phyloP scores from a whole-genome alignment of 371 early-diverging fungal species.

The Sporodiniella umbellata region DNA sequence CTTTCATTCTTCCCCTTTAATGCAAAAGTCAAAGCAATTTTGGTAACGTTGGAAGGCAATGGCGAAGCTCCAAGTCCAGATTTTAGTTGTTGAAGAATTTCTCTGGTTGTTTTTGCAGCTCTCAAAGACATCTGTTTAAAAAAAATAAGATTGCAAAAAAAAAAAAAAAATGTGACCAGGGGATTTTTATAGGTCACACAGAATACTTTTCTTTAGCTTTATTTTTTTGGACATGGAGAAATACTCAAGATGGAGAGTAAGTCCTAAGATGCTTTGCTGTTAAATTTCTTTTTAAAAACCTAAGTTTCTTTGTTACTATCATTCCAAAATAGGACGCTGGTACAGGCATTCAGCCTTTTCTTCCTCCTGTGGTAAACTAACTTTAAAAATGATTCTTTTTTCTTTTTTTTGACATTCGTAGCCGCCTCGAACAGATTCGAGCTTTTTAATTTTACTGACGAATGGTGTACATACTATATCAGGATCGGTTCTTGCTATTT shows the following conservation, averaged over 20 bases:
- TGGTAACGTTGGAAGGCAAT: slow-evolving; percentile 49
- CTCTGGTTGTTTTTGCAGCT: slow-evolving; percentile 34
- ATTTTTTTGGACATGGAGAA: slow-evolving; percentile 50
- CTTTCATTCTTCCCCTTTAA: slow-evolving; percentile 52
- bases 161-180: slow-evolving; percentile 1
- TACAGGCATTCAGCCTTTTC: slow-evolving; percentile 89
- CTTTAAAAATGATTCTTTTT: too few relatives aligned
- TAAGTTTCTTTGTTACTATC: too few relatives aligned
- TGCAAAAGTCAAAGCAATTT: slow-evolving; percentile 54
- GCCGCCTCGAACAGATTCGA: slow-evolving; percentile 42
- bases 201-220: slow-evolving; percentile 1
- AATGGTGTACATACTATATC: slow-evolving; percentile 35
- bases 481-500: slow-evolving; percentile 45
- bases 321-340: slow-evolving; percentile 71
- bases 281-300: too few relatives aligned
- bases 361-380: slow-evolving; percentile 71
- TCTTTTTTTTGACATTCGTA: slow-evolving; percentile 3
- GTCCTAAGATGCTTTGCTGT: too few relatives aligned
- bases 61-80: slow-evolving; percentile 53
- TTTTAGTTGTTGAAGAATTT: slow-evolving; percentile 26
- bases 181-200: slow-evolving; percentile 1
- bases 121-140: slow-evolving; percentile 36
- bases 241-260: slow-evolving; percentile 68
- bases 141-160: neutral
- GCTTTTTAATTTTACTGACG: slow-evolving; percentile 26